Percentiles rank a stretch among this genome's conserved stretches.
phyloP scores from a whole-genome alignment of 306 rosid species.

The Rosa lucieae region DNA sequence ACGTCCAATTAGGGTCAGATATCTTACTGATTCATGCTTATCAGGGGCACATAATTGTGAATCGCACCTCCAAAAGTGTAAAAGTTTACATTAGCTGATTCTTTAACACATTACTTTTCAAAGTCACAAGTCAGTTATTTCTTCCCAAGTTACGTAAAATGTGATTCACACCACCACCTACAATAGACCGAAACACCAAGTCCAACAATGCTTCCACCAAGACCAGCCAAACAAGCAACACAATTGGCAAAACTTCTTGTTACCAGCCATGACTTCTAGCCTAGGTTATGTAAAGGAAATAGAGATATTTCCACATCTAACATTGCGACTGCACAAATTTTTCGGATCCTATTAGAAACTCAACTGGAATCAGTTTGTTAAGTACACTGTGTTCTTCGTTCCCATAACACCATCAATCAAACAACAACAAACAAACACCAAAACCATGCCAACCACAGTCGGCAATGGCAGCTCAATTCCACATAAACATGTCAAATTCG shows the following conservation, averaged over 20 bases:
- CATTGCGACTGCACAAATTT: neutral
- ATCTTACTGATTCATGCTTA: neutral
- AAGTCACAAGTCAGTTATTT: neutral
- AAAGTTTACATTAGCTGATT: neutral
- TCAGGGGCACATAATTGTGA: neutral
- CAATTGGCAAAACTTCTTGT: neutral
- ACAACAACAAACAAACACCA: neutral
- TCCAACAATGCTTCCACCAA: neutral
- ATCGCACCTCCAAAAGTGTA: neutral
- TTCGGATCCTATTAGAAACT: neutral
- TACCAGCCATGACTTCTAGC: neutral
- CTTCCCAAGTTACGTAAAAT: neutral
- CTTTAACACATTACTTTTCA: neutral
- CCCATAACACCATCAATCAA: neutral
- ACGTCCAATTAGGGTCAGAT: neutral
- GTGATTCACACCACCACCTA: neutral
- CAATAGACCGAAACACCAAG: neutral
- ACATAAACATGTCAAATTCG: neutral
- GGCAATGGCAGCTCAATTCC: neutral
- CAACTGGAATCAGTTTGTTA: neutral
- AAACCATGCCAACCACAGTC: neutral
- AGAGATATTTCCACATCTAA: neutral
- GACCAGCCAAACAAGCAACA: neutral
- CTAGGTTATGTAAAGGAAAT: neutral
- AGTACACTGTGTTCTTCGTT: neutral